Conservation (phyloP, 139 green algal genomes). For the Eudorina sp. region DNA sequence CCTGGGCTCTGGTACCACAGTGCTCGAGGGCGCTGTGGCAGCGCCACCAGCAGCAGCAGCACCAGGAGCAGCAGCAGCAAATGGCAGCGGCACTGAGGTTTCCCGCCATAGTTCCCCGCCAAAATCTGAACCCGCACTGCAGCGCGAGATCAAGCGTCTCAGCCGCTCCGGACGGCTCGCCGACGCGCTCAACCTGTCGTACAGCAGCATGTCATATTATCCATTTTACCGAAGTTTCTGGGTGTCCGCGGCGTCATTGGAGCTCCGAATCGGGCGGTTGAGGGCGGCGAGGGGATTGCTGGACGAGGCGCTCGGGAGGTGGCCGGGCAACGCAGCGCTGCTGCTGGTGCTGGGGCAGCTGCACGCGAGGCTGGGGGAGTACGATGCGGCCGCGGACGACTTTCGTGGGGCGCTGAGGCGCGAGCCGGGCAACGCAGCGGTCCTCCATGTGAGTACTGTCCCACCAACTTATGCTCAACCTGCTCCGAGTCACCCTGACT, state of each 20-base stretch:
- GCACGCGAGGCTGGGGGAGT: not conserved
- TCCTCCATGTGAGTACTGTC: constrained; percentile 57
- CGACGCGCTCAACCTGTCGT: constrained; percentile 23
- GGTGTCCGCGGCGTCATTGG: constrained; percentile 53
- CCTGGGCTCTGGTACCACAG: too few relatives aligned
- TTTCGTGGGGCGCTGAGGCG: constrained; percentile 20
- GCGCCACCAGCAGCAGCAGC: not conserved
- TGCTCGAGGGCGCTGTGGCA: too few relatives aligned
- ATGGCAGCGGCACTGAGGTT: too few relatives aligned
- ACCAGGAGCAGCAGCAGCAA: not conserved
- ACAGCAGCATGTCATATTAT: constrained; percentile 44
- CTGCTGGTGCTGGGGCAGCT: constrained; percentile 31
- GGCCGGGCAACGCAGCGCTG: constrained; percentile 50
- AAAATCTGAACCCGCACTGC: too few relatives aligned
- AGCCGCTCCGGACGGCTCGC: not conserved
- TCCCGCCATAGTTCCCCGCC: too few relatives aligned
- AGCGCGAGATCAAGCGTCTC: constrained; percentile 8
- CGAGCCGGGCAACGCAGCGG: constrained; percentile 41
- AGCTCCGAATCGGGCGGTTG: constrained; percentile 38
- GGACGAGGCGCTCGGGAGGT: not conserved
- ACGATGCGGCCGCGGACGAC: constrained; percentile 26
- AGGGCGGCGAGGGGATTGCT: constrained; percentile 31
- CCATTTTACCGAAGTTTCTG: constrained; percentile 49
- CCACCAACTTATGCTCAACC: too few relatives aligned
- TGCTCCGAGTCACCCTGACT: too few relatives aligned